Base-by-base conservation (phyloP, 139 green algal genomes). In the Micromonas commoda region DNA sequence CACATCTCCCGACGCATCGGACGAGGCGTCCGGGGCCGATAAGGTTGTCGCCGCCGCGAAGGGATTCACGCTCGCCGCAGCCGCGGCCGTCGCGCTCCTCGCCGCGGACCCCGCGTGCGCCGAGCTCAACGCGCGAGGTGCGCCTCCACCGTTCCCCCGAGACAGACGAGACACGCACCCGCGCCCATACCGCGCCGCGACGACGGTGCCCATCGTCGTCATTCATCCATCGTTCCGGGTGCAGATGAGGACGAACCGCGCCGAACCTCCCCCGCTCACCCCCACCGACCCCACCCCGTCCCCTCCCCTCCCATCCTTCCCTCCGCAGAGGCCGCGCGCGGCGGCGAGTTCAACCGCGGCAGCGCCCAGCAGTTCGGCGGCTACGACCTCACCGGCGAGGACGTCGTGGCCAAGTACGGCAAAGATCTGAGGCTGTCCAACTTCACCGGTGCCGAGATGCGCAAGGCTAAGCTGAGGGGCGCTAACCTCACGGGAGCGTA, bases 401-500 rank as follows among this genome's bases (percentile, higher is more conserved):
- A 75, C 68, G 37, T 75, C 19, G 38, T 28, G 1, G 33, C 35
- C n/a, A 63, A 75, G 68, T 75, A 77, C 71, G 53, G 53, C 51
- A 45, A 35, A 52, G 71, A 77, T 39, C 61, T 77, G 5, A 51
- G 53, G 4, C 33, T 67, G 32, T 73, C 51, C 16, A 82, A 82
- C 69, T 82, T 82, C 31, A 76, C 70, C 4, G 66, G 3, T 3
- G 77, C 77, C 29, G 70, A 82, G 2, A 77, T 82, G 51, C 67
- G 77, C 21, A 28, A 32, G 29, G 52, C 66, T 5, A 77, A 77
- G 32, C 33, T 82, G 26, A 6, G 31, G 0, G 57, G 57, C 34
- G 67, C 77, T 23, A 82, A 82, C 67, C 53, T 82, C 9, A 69
- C 21, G 5, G 77, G 77, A 33, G 77, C 77, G 33, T 82, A 82